Base-by-base conservation (phyloP, 176 grass and related monocot species). In the Areca catechu region DNA sequence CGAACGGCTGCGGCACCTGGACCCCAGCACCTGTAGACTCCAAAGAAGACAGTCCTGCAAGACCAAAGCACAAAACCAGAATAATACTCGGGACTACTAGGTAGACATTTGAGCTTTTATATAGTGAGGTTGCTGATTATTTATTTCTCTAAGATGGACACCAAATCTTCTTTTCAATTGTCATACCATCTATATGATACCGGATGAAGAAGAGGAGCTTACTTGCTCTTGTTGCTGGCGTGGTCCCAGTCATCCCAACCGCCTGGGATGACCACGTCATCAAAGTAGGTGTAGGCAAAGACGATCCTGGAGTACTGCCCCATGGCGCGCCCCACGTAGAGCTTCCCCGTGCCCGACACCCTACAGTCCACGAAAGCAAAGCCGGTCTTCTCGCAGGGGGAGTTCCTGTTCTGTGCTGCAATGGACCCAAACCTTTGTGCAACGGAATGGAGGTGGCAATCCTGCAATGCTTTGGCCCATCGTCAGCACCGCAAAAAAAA, bases 281-380 rank as follows among this genome's bases (percentile, higher is more conserved):
- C 92, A 62, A 97, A 97, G 83, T 97, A 91, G 16, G 92, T 97
- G 76, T 91, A 97, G 4, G 92, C 86, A 63, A 84, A 97, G 12
- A 97, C 80, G 76, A 97, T 97, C 66, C 86, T 75, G 12, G 92
- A 97, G 80, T 97, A 97, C 80, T 91, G 92, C 5, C 92, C 92
- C 92, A 97, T 97, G 55, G 92, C 92, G 0, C 92, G 80, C 5
- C 92, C 92, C 1, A 88, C 74, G 78, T 97, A 97, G 50, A 97
- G 78, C 72, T 59, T 54, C 16, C 92, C 92, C 0, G 86, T 74
- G 28, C 92, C 92, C 5, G 92, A 88, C 10, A 97, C 92, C 29
- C 60, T 71, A 75, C 92, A 97, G 76, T 88, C 85, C 52, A 97
- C 86, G 79, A 97, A 97, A 1, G 92, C 71, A 54, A 97, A 97